Percentiles rank a stretch among this genome's conserved stretches.
phyloP scores from a whole-genome alignment of 1,284 basidiomycete species.

The Flammula alnicola region DNA sequence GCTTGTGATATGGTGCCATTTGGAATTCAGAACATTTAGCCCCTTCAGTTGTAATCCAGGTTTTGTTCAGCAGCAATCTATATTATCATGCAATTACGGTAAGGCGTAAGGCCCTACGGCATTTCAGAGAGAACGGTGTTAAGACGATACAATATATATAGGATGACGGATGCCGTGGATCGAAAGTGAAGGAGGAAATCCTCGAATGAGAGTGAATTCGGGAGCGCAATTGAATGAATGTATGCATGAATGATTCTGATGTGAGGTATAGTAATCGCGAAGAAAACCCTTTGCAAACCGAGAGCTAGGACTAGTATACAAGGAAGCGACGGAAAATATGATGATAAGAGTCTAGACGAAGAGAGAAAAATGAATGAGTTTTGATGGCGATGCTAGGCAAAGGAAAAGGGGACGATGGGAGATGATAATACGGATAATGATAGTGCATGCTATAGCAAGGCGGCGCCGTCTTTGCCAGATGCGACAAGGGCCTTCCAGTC shows the following conservation, averaged over 20 bases:
- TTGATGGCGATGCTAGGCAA: neutral
- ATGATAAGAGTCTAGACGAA: constrained; percentile 1
- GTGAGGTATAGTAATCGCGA: constrained; percentile 2
- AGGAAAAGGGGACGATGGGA: neutral
- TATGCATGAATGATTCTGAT: neutral
- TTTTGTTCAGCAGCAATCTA: no score
- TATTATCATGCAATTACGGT: neutral
- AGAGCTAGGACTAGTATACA: no score
- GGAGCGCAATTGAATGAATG: constrained; percentile 6
- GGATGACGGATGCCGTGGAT: no score
- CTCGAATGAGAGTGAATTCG: no score
- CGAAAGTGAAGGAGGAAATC: no score
- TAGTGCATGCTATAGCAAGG: constrained; percentile 54
- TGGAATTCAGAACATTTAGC: no score
- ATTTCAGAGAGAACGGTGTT: neutral
- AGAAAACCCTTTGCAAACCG: no score
- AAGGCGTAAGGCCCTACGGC: neutral
- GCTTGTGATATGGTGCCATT: no score
- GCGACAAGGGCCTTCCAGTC: constrained; percentile 76
- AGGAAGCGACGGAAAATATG: no score
- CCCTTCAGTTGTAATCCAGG: no score
- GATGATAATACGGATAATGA: neutral
- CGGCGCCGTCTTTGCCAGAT: constrained; percentile 65
- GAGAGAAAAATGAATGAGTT: no score
- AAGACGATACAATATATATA: constrained; percentile 3